Percentiles rank a stretch among this genome's conserved stretches.
These are phyloP conservation scores for Onygenales sp. DNA, from an alignment of 2,329 filamentous ascomycete species.

Conservation along the genomic window DNA sequence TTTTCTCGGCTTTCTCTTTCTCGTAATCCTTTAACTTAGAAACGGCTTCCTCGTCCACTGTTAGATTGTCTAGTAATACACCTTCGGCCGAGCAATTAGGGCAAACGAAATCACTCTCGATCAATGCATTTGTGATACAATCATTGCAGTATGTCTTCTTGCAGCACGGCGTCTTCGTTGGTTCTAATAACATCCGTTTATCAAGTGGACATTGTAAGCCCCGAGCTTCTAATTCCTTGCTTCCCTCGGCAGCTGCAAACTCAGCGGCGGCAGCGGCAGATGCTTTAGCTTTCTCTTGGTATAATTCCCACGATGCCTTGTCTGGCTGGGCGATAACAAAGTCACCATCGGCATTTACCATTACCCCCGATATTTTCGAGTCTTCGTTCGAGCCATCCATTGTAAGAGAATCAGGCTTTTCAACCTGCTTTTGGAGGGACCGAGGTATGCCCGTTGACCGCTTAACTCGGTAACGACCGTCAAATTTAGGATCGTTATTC, in stretches of 20 bases:
- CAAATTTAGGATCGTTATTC: slow-evolving; percentile 95
- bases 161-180: slow-evolving; percentile 98
- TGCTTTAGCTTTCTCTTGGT: slow-evolving; percentile 86
- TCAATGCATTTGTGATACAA: slow-evolving; percentile 97
- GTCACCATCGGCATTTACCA: slow-evolving; percentile 96
- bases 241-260: slow-evolving; percentile 64
- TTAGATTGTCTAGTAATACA: slow-evolving; percentile 85
- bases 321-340: slow-evolving; percentile 95
- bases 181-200: slow-evolving; percentile 96
- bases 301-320: slow-evolving; percentile 92
- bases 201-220: slow-evolving; percentile 92
- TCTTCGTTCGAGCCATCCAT: slow-evolving; percentile 71
- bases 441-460: slow-evolving; percentile 93
- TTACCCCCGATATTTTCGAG: slow-evolving; percentile 75
- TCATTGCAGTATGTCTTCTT: slow-evolving; percentile 98
- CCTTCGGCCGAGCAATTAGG: slow-evolving; percentile 84
- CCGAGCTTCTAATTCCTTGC: slow-evolving; percentile 78
- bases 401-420: slow-evolving; percentile 70
- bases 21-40: slow-evolving; percentile 70
- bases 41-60: slow-evolving; percentile 67
- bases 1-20: slow-evolving; percentile 41
- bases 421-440: slow-evolving; percentile 89
- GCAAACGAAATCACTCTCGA: slow-evolving; percentile 96
- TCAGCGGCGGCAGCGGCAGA: slow-evolving; percentile 73
- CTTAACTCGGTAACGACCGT: slow-evolving; percentile 87